A percentile compares a stretch with the other conserved stretches of the same genome.
phyloP scores from a whole-genome alignment of 1,284 basidiomycete species.

The Fereydounia khargensis region DNA sequence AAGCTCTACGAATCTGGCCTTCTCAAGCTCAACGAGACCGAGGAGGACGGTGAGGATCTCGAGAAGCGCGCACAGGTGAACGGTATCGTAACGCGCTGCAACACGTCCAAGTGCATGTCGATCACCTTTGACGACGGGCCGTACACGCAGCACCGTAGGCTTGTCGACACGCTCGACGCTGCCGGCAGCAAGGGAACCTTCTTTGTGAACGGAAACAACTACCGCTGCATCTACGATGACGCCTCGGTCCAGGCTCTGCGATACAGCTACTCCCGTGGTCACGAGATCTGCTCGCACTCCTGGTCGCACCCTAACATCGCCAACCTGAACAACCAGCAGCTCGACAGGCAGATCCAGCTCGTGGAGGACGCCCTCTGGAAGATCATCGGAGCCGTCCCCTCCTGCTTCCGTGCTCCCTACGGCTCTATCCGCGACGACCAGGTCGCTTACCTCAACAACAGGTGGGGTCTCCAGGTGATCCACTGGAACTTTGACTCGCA shows the following conservation, averaged over 20 bases:
- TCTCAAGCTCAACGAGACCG: not conserved
- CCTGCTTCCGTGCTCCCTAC: slow-evolving; percentile 43
- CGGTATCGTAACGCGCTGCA: slow-evolving; percentile 20
- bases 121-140: slow-evolving; percentile 50
- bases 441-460: slow-evolving; percentile 35
- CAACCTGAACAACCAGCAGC: slow-evolving; percentile 19
- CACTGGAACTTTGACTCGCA: slow-evolving; percentile 37
- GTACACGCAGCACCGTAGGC: slow-evolving; percentile 18
- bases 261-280: slow-evolving; percentile 20
- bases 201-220: slow-evolving; percentile 52
- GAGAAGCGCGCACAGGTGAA: slow-evolving; percentile 8
- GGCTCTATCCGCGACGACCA: slow-evolving; percentile 27
- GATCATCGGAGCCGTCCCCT: slow-evolving; percentile 43
- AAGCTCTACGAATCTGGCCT: too few relatives aligned
- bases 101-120: slow-evolving; percentile 15
- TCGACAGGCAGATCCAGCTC: slow-evolving; percentile 37
- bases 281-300: slow-evolving; percentile 45
- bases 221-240: slow-evolving; percentile 33
- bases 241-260: slow-evolving; percentile 10
- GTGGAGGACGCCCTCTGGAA: slow-evolving; percentile 46
- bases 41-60: not conserved
- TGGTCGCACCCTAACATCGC: slow-evolving; percentile 36
- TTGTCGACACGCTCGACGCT: slow-evolving; percentile 23
- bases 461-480: slow-evolving; percentile 33
- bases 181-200: slow-evolving; percentile 33